phyloP scores from a whole-genome alignment of 1,284 basidiomycete genomes.

The Microbotryum violaceum region DNA sequence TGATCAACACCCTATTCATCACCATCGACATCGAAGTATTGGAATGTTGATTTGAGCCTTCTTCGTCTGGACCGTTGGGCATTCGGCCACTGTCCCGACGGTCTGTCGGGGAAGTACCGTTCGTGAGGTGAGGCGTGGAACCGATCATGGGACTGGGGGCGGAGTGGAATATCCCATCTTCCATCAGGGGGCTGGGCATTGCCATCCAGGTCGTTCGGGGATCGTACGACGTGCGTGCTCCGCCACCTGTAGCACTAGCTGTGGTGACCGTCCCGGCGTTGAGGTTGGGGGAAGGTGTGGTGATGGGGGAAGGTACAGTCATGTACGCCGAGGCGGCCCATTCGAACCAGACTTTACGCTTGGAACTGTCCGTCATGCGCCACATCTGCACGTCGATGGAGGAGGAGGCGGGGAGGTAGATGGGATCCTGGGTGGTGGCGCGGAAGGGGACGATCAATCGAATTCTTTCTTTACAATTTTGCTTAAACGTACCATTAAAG shows the following conservation, averaged over 20 bases:
- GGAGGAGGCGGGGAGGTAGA: conserved; percentile 85
- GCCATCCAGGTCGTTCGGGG: not conserved
- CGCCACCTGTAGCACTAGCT: conserved; percentile 4
- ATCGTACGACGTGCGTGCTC: not conserved
- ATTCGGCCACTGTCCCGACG: conserved; percentile 14
- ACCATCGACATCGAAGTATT: conserved; percentile 30
- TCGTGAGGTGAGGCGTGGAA: not conserved
- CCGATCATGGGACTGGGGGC: conserved; percentile 28
- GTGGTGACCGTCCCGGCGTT: conserved; percentile 8
- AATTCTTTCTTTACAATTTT: not conserved
- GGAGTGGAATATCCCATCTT: conserved; percentile 20
- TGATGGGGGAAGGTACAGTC: conserved; percentile 38
- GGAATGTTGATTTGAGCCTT: not conserved
- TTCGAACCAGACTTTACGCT: conserved; percentile 93
- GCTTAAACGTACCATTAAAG: conserved; percentile 53
- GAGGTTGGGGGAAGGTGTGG: conserved; percentile 3
- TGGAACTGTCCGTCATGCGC: conserved; percentile 66
- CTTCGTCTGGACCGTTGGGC: conserved; percentile 21
- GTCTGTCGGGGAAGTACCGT: conserved; percentile 1
- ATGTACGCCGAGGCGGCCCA: conserved; percentile 93
- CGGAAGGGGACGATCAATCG: not conserved
- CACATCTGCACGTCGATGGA: conserved; percentile 92
- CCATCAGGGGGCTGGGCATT: conserved; percentile 6
- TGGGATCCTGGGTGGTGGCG: conserved; percentile 58
- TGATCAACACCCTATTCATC: conserved; percentile 64